Evolutionary conservation across 306 rosid genomes (phyloP), one percentile per base, ranked within the genome.

Genomic region (Adenanthera pavonina): DNA sequence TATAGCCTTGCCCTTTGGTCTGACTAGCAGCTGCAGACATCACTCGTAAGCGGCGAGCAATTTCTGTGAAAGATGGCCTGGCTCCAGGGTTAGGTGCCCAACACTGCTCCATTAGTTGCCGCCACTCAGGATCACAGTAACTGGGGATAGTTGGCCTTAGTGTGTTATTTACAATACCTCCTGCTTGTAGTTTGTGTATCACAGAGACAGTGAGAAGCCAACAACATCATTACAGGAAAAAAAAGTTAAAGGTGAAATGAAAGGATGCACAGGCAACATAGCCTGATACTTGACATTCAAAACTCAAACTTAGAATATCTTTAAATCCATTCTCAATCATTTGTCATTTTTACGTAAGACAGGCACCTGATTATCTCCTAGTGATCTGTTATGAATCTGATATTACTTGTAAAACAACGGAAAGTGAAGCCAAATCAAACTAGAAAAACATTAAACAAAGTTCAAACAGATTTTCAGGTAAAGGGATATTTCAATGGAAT

Each of bases 31-130:
- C 88, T 17, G 92, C 83, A 41, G 93, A 90, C 97, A 95, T 90
- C 56, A 70, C 91, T 3, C 95, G 94, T 64, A 95, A 79, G 68
- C 97, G 93, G 71, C 90, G 76, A 3, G 99, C 88, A 47, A 95
- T 93, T 79, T 95, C 97, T 3, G 99, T 91, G 89, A 95, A 95
- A 13, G 94, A 90, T 67, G 99, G 99, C 86, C 99, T 86, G n/a
- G 46, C 89, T 6, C 88, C 72, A 15, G 99, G 99, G 85, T 91
- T 92, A 56, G 99, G 99, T 9, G 97, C 97, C 99, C 99, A 95
- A 83, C 99, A 95, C 89, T 91, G 92, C 86, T 95, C 99, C 99
- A 95, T 92, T 76, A 95, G 88, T 59, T 78, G 83, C 80, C 88
- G 86, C 99, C 99, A 95, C 54, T 95, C 97, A 2, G 80, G 20